These are phyloP conservation scores for Nicotiana noctiflora DNA, from an alignment of 257 asterid species.

Conservation along the genomic window DNA sequence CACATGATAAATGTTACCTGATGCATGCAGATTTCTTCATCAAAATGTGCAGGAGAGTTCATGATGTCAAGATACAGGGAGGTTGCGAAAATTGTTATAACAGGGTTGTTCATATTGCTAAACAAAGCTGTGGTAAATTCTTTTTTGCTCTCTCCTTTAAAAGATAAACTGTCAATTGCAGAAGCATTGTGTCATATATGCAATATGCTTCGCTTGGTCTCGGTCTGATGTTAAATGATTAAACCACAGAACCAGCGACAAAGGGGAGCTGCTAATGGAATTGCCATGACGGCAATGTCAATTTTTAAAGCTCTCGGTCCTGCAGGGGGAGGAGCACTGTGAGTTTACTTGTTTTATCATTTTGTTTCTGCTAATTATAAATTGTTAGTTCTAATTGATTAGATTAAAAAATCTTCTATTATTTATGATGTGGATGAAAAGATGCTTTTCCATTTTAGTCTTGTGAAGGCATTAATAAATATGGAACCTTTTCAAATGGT, in stretches of 20 bases:
- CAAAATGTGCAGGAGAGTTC: too few relatives aligned
- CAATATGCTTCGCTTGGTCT: not conserved
- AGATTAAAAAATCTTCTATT: not conserved
- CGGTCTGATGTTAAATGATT: not conserved
- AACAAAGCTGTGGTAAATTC: slow-evolving; percentile 74
- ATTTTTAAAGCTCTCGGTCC: slow-evolving; percentile 76
- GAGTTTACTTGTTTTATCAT: slow-evolving; percentile 29
- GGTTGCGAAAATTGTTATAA: too few relatives aligned
- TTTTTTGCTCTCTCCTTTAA: not conserved
- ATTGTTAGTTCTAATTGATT: not conserved
- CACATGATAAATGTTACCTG: too few relatives aligned
- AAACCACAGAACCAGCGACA: slow-evolving; percentile 54
- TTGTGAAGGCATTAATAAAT: too few relatives aligned
- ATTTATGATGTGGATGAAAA: too few relatives aligned
- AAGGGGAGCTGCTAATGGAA: slow-evolving; percentile 84
- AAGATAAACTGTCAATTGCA: not conserved
- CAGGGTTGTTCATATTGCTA: slow-evolving; percentile 70
- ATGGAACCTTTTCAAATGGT: too few relatives aligned
- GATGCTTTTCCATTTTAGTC: too few relatives aligned
- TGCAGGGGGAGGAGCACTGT: slow-evolving; percentile 83
- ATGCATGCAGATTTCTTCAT: too few relatives aligned
- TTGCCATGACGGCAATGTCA: slow-evolving; percentile 86
- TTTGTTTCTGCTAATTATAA: too few relatives aligned
- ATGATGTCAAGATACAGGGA: too few relatives aligned
- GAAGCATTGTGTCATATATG: not conserved